These are phyloP conservation scores for Pyricularia sp. DNA, from an alignment of 2,329 filamentous ascomycete genomes.

Conservation along the genomic window DNA sequence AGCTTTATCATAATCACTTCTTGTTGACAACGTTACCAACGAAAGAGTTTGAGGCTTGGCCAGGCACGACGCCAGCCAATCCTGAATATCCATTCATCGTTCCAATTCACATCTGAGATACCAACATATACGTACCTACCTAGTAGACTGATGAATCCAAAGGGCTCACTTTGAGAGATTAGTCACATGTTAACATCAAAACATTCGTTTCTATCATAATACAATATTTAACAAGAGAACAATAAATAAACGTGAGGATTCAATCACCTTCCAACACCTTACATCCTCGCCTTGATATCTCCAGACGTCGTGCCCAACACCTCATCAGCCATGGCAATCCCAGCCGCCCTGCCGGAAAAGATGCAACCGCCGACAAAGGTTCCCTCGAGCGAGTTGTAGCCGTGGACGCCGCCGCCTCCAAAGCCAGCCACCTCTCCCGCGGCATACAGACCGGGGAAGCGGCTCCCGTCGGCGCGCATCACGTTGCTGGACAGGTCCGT, in stretches of 20 bases:
- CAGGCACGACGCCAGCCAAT: too few relatives aligned
- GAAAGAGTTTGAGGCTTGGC: too few relatives aligned
- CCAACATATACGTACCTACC: background rate
- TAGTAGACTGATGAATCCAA: background rate
- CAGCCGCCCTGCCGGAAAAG: constrained; percentile 45
- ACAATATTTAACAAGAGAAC: background rate
- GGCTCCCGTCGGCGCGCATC: constrained; percentile 32
- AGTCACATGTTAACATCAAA: background rate
- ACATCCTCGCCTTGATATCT: background rate
- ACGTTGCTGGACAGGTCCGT: constrained; percentile 44
- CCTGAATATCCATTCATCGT: background rate
- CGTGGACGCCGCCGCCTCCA: constrained; percentile 48
- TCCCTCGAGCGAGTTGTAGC: constrained; percentile 48
- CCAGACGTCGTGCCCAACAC: constrained; percentile 11
- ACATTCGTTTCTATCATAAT: background rate
- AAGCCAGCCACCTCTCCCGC: constrained; percentile 49
- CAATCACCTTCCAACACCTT: background rate
- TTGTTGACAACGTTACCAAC: too few relatives aligned
- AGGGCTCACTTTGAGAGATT: background rate
- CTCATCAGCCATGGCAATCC: constrained; percentile 39
- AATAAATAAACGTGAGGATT: background rate
- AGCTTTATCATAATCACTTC: too few relatives aligned
- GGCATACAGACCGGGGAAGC: constrained; percentile 43
- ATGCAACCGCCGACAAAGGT: constrained; percentile 51
- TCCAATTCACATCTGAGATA: background rate